Percentiles rank a stretch among this genome's conserved stretches.
Conservation (phyloP, 2,329 filamentous ascomycete genomes). For the Macrophomina tecta region DNA sequence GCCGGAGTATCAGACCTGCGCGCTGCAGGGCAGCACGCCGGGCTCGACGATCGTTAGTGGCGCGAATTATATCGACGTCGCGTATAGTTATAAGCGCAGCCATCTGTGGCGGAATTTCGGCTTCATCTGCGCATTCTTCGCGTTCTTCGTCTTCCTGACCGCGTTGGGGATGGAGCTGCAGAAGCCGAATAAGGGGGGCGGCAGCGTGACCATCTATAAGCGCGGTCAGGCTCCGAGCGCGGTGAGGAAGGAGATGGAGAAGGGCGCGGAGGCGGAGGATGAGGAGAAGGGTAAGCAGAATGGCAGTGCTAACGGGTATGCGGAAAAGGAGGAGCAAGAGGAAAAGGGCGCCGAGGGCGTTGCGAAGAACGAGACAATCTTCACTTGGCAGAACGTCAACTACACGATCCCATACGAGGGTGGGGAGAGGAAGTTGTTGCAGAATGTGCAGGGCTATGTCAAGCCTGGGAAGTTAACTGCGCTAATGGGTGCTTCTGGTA, state of each 20-base stretch:
- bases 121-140: conserved; percentile 58
- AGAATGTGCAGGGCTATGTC: conserved; percentile 73
- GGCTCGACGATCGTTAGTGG: conserved; percentile 61
- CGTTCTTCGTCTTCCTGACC: conserved; percentile 56
- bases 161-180: conserved; percentile 53
- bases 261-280: conserved; percentile 51
- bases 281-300: conserved; percentile 56
- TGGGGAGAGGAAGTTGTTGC: conserved; percentile 56
- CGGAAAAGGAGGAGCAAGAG: conserved; percentile 35
- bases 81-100: conserved; percentile 60
- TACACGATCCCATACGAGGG: conserved; percentile 69
- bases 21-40: conserved; percentile 62
- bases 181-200: conserved; percentile 66
- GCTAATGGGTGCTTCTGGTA: conserved; percentile 78
- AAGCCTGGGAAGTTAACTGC: conserved; percentile 79
- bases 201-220: conserved; percentile 67
- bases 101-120: conserved; percentile 68
- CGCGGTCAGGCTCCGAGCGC: conserved; percentile 66
- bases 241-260: conserved; percentile 64
- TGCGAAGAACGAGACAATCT: conserved; percentile 63
- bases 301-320: conserved; percentile 30
- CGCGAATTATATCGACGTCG: conserved; percentile 60
- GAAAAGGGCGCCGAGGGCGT: conserved; percentile 54
- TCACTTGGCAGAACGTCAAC: conserved; percentile 86
- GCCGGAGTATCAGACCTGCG: conserved; percentile 63